Base-by-base conservation (phyloP, 257 asterid genomes). In the Ocimum tenuiflorum region DNA sequence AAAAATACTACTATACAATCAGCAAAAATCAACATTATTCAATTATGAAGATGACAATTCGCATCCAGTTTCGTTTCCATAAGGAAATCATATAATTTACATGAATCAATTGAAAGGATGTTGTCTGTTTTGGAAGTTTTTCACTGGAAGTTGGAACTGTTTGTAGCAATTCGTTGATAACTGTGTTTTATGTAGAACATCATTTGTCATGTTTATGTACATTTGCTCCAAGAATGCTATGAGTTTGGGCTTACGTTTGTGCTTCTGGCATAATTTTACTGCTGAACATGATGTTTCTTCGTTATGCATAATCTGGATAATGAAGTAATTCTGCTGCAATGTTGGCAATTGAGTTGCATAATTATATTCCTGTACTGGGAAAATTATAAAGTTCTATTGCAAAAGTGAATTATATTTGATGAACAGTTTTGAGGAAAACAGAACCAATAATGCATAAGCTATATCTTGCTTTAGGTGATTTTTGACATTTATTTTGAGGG, bases 391-490 rank as follows among this genome's bases (percentile, higher is more conserved):
- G 41, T 41, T 3, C 18, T 56, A 19, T 46, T 65, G 57, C 48
- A 18, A 35, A 38, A 36, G 22, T 43, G 31, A 14, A 22, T 50
- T 54, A 31, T 52, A 43, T 58, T 42, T 20, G 70, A 60, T 33
- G 36, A 39, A 27, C 11, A 55, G 18, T 31, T 53, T 46, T 3
- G 10, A 53, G 36, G 50, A 42, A 38, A 50, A 15, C 17, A 50
- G 58, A 58, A 53, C 62, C 33, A 50, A 69, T 38, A 14, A 51
- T 51, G 27, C 29, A 47, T 35, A 23, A 31, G 55, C 50, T 59
- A 49, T 53, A 18, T 51, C 48, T 33, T 77, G 61, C 52, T 66
- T 2, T 2, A 14, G 8, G 8, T n/a, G 41, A 53, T 27, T 10
- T 54, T 23, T 10, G n/a, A n/a, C 27, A n/a, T 56, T 3, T 14